These are phyloP conservation scores for Scutellaria minor DNA, from an alignment of 257 asterid species.

Conservation along the genomic window DNA sequence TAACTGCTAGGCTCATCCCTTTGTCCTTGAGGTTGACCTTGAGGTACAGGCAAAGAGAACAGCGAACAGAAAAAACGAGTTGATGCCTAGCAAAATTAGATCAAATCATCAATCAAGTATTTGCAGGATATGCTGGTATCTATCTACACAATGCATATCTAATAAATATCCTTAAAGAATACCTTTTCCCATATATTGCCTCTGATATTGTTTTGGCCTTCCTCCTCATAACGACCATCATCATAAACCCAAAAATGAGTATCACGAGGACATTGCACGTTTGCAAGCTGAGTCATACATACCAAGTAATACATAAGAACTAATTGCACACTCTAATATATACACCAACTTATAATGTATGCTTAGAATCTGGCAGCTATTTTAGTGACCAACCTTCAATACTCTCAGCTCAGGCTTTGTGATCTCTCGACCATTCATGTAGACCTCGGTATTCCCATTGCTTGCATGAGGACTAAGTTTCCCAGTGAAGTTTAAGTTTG, in stretches of 20 bases:
- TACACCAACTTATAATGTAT: not conserved
- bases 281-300: conserved; percentile 63
- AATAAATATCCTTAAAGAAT: not conserved
- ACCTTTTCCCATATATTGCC: conserved; percentile 97
- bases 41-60: conserved; percentile 80
- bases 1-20: conserved; percentile 82
- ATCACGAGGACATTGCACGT: conserved; percentile 92
- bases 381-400: conserved; percentile 54
- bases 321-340: not conserved
- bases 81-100: conserved; percentile 58
- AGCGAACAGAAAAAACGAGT: conserved; percentile 73
- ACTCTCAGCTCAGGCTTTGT: conserved; percentile 77
- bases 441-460: conserved; percentile 83
- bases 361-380: not conserved
- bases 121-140: conserved; percentile 6
- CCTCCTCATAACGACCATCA: conserved; percentile 95
- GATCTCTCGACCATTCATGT: conserved; percentile 84
- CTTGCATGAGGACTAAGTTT: conserved; percentile 82
- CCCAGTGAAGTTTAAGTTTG: conserved; percentile 78
- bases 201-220: conserved; percentile 90
- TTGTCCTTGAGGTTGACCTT: conserved; percentile 70
- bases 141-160: conserved; percentile 6
- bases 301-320: conserved; percentile 28
- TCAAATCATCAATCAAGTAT: conserved; percentile 27
- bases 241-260: conserved; percentile 96